These are phyloP conservation scores for Iris macrosiphon DNA, from an alignment of 106 monocot species.

Conservation along the genomic window DNA sequence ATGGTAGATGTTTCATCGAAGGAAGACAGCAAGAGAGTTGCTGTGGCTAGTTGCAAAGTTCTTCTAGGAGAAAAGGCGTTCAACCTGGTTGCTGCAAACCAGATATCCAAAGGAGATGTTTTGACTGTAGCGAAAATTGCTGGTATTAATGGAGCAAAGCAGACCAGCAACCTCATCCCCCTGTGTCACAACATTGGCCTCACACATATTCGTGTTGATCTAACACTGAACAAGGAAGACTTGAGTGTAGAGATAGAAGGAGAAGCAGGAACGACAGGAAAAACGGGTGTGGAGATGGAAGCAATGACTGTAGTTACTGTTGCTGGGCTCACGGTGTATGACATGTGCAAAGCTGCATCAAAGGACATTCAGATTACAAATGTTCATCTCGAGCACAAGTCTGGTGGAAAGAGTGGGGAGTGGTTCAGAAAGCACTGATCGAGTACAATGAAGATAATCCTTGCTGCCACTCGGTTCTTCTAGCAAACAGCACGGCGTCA, in stretches of 20 bases:
- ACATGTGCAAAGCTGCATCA: constrained; percentile 93
- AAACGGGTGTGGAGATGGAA: constrained; percentile 98
- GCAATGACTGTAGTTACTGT: constrained; percentile 83
- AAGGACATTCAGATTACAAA: constrained; percentile 77
- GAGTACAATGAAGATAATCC: too few relatives aligned
- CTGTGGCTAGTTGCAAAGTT: constrained; percentile 77
- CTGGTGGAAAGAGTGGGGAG: constrained; percentile 75
- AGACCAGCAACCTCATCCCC: constrained; percentile 74
- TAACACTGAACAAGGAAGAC: constrained; percentile 68
- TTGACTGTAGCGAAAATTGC: constrained; percentile 86
- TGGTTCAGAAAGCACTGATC: constrained; percentile 79
- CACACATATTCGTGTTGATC: constrained; percentile 45
- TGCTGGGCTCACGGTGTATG: constrained; percentile 89
- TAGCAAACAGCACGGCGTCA: too few relatives aligned
- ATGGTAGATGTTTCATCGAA: constrained; percentile 92
- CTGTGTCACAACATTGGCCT: constrained; percentile 83
- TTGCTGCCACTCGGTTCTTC: too few relatives aligned
- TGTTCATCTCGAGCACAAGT: constrained; percentile 55
- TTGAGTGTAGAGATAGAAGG: constrained; percentile 74
- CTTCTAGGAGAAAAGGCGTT: constrained; percentile 66
- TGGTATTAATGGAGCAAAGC: constrained; percentile 84
- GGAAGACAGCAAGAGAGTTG: constrained; percentile 58
- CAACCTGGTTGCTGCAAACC: constrained; percentile 70
- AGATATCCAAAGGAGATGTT: constrained; percentile 85
- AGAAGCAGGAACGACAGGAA: constrained; percentile 59